phyloP scores from a whole-genome alignment of 2,329 filamentous ascomycete species.

The Cladosporium cucumerinum region DNA sequence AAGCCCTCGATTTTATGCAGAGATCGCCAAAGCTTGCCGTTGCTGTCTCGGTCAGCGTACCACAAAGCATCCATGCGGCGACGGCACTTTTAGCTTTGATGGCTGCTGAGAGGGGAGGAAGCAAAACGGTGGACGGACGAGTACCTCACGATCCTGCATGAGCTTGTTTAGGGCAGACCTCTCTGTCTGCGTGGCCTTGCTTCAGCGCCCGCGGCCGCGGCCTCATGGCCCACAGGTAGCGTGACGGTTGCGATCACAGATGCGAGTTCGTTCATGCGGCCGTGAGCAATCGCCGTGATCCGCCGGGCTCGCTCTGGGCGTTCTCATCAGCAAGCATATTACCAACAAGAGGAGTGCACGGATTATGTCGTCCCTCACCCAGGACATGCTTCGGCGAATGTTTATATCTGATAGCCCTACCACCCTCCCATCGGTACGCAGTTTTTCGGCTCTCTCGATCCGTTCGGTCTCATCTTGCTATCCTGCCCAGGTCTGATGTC shows the following conservation, averaged over 20 bases:
- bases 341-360: slow-evolving; percentile 13
- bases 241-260: slow-evolving; percentile 15
- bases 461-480: slow-evolving; percentile 7
- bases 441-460: slow-evolving; percentile 9
- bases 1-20: slow-evolving; percentile 15
- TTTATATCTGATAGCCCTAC: slow-evolving; percentile 15
- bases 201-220: slow-evolving; percentile 14
- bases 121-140: slow-evolving; percentile 9
- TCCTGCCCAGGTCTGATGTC: slow-evolving; percentile 13
- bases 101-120: slow-evolving; percentile 13
- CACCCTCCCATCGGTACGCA: slow-evolving; percentile 7
- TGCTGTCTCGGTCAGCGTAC: slow-evolving; percentile 14
- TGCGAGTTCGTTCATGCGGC: slow-evolving; percentile 10
- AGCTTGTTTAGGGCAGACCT: slow-evolving; percentile 14
- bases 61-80: slow-evolving; percentile 2
- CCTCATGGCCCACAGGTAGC: slow-evolving; percentile 1
- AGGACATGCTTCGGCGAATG: slow-evolving; percentile 15
- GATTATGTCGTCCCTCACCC: background rate
- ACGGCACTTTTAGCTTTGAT: slow-evolving; percentile 12
- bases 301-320: slow-evolving; percentile 15
- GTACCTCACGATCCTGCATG: slow-evolving; percentile 16
- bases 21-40: slow-evolving; percentile 17
- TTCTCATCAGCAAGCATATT: slow-evolving; percentile 16
- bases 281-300: slow-evolving; percentile 17
- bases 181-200: slow-evolving; percentile 11